Evolutionary conservation across 768 basidiomycete species (phyloP).

Genomic region (Sporobolomyces roseus): DNA sequence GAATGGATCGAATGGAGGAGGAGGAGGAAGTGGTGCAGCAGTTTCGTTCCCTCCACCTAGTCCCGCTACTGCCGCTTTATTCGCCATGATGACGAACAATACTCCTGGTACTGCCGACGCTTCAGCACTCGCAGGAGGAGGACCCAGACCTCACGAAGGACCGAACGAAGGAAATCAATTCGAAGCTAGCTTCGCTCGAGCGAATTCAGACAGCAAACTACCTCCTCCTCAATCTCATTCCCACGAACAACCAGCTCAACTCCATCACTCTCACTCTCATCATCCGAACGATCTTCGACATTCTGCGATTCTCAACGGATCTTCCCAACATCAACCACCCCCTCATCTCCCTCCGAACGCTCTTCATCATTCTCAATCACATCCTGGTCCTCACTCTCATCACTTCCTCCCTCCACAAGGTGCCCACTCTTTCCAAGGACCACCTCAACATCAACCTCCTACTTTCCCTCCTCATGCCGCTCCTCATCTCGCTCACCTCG

Average conservation of each 20-base stretch:
- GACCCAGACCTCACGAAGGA: slow-evolving; percentile 39
- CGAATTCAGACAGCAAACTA: slow-evolving; percentile 33
- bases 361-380: not conserved
- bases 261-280: slow-evolving; percentile 2
- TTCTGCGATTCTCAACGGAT: slow-evolving; percentile 4
- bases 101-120: slow-evolving; percentile 38
- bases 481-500: slow-evolving; percentile 3
- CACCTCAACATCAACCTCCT: not conserved
- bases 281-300: not conserved
- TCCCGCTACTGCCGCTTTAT: slow-evolving; percentile 85
- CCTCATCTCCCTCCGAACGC: not conserved
- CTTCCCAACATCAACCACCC: not conserved
- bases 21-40: slow-evolving; percentile 41
- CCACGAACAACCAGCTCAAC: not conserved
- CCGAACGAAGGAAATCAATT: slow-evolving; percentile 40
- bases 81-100: slow-evolving; percentile 78
- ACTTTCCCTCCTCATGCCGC: not conserved
- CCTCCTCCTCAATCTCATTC: slow-evolving; percentile 5
- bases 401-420: slow-evolving; percentile 4
- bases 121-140: slow-evolving; percentile 25
- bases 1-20: slow-evolving; percentile 10
- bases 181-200: slow-evolving; percentile 40
- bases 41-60: slow-evolving; percentile 71
- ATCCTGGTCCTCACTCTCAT: not conserved
- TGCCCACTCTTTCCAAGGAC: not conserved